Base-by-base conservation (phyloP, 495 filamentous ascomycete genomes). In the Penicillium malachiteum region DNA sequence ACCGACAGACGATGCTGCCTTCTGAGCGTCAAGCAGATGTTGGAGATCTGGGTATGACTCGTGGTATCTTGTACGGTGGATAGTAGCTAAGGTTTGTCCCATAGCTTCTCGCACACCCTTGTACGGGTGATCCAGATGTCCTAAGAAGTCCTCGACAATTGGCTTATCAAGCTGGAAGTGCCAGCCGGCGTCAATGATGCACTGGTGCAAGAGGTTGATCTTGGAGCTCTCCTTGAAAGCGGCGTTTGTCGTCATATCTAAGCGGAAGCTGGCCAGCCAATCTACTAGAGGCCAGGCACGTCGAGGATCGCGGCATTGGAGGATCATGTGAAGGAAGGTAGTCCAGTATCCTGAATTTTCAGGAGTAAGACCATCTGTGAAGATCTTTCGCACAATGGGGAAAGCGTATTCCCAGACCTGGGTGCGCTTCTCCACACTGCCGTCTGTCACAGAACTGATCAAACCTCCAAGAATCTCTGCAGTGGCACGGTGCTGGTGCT, bases 181-280 rank as follows among this genome's bases (percentile, higher is more conserved):
- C 94, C 94, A 99, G 2, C 95, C 95, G 46, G 86, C 79, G 67
- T 96, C 90, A 54, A 83, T 84, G 58, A 97, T 89, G 56, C 87
- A 86, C 59, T 96, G 90, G 60, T 96, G 89, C 34, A 99, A 77
- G 12, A 97, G 80, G 60, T 94, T 88, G 41, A 99, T 89, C 73
- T 97, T 97, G 5, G 92, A 92, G 53, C 92, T 97, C 63, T 99
- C 95, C 71, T 99, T 99, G 81, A 99, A 99, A 9, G 94, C 94
- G 5, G 94, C 94, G 69, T 97, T 96, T 0, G 93, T 96, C 18
- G 83, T 74, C 88, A 96, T 93, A 63, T 99, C 94, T 16, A 99
- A 77, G 33, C 89, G 82, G 81, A 96, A 97, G 55, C 85, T 83
- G 11, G 86, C 84, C 34, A 99, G 80, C 78, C 86, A 88, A 56